Percentiles rank a stretch among this genome's conserved stretches.
These are phyloP conservation scores for Talaromyces trachyspermus DNA, from an alignment of 495 filamentous ascomycete genomes.

Conservation along the genomic window DNA sequence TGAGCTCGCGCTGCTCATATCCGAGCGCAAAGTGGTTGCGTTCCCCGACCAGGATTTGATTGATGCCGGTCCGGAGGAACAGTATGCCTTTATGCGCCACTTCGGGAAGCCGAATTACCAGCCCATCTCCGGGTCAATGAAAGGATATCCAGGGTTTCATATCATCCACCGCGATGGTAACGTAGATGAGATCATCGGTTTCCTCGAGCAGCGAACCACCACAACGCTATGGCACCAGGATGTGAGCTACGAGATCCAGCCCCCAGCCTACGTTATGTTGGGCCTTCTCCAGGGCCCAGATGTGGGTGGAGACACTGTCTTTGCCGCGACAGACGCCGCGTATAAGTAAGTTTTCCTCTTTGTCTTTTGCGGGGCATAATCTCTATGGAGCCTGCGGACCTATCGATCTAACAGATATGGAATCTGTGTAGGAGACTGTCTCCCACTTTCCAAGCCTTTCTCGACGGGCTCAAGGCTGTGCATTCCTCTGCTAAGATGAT, in stretches of 20 bases:
- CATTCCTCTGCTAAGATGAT: conserved; percentile 75
- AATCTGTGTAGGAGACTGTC: conserved; percentile 45
- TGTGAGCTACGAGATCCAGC: conserved; percentile 53
- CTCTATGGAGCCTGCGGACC: not conserved
- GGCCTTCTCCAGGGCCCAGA: conserved; percentile 49
- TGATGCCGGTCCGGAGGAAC: conserved; percentile 56
- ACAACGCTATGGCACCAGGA: conserved; percentile 55
- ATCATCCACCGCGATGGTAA: conserved; percentile 56
- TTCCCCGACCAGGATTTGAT: conserved; percentile 68
- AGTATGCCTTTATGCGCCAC: conserved; percentile 49
- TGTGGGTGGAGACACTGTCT: conserved; percentile 70
- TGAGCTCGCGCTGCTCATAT: conserved; percentile 68
- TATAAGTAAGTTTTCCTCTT: conserved; percentile 45
- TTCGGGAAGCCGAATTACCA: conserved; percentile 57
- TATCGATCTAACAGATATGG: conserved; percentile 1
- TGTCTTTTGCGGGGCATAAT: too few species aligned
- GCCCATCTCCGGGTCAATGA: conserved; percentile 46
- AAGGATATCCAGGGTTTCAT: conserved; percentile 50
- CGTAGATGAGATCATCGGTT: conserved; percentile 45
- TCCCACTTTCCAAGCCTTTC: conserved; percentile 58
- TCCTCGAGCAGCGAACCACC: conserved; percentile 47
- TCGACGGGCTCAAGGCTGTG: conserved; percentile 63
- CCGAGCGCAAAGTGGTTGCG: conserved; percentile 70
- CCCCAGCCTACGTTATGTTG: conserved; percentile 51
- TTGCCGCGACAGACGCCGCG: conserved; percentile 66